Evolutionary conservation across 2,329 filamentous ascomycete genomes (phyloP), one percentile per base, ranked within the genome.

Genomic region (Penicillium psychrosexuale): DNA sequence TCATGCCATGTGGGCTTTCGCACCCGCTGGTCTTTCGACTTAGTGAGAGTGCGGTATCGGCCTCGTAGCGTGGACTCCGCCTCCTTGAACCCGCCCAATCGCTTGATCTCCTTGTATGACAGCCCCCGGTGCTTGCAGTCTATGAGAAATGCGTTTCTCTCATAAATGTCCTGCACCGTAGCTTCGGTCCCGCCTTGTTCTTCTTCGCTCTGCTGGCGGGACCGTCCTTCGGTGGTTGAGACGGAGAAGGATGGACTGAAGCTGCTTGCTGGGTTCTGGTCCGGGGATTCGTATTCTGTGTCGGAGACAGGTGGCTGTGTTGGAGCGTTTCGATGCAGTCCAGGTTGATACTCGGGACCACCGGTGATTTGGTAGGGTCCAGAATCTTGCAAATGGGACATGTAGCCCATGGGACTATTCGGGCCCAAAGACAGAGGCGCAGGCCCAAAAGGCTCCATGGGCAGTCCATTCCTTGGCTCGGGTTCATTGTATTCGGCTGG

Each of bases 41-140:
- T 79, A 1, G 76, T 79, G 19, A 79, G 61, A 2, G 73, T 78
- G 28, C 77, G 72, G 52, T 74, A 79, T 19, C 77, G 69, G 2
- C 77, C 77, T 27, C 77, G 72, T 3, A 80, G 66, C 1, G 77
- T 80, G 4, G 77, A 80, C 51, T 79, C 77, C 0, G 77, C 76
- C 55, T 78, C 77, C 24, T 68, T 70, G 56, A 79, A 78, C 0
- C 67, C 66, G 1, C 75, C 74, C 2, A 69, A 61, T 22, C 66
- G 65, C 56, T 78, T 79, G 60, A 80, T 80, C 9, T 78, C 71
- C 51, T 75, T 77, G 66, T 80, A 80, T 1, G 77, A 78, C 24
- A 77, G 64, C 0, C 76, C 77, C 8, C 67, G 63, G 4, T 64
- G 66, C 55, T 78, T 78, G 54, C 68, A 73, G 9, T 69, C 60